A percentile compares a stretch with the other conserved stretches of the same genome.
phyloP scores from a whole-genome alignment of 2,329 filamentous ascomycete genomes.

The Fusarium sp. region DNA sequence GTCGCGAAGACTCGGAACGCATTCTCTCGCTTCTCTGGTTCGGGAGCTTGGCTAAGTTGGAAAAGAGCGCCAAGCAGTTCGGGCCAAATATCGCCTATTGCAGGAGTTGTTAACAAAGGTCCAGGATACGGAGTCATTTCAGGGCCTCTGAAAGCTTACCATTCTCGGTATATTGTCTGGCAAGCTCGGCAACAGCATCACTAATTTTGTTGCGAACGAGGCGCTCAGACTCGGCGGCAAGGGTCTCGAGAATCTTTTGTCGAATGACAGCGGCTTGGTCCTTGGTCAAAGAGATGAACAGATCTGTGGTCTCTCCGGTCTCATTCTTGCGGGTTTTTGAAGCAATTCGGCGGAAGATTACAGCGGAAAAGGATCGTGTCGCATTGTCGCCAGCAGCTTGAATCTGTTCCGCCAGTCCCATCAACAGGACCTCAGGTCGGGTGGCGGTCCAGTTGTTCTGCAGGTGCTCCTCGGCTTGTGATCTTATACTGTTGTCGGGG shows the following conservation, averaged over 20 bases:
- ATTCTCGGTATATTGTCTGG: conserved; percentile 91
- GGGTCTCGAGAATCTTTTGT: conserved; percentile 80
- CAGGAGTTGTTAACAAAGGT: conserved; percentile 26
- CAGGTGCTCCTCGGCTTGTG: conserved; percentile 88
- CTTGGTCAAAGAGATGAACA: conserved; percentile 81
- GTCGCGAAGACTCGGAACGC: conserved; percentile 96
- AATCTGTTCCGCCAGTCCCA: conserved; percentile 94
- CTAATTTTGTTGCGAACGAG: conserved; percentile 92
- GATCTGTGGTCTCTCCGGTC: conserved; percentile 76
- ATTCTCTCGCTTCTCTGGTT: conserved; percentile 85
- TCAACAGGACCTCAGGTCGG: conserved; percentile 85
- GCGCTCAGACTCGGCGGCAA: conserved; percentile 76
- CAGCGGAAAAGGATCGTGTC: conserved; percentile 90
- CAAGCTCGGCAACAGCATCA: conserved; percentile 95
- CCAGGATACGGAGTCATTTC: background rate
- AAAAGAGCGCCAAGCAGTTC: conserved; percentile 88
- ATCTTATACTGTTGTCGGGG: conserved; percentile 84
- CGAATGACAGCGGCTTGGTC: conserved; percentile 82
- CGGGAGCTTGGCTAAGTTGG: conserved; percentile 85
- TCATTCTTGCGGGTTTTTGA: conserved; percentile 84
- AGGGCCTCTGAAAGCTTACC: conserved; percentile 63
- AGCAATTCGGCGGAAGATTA: conserved; percentile 93
- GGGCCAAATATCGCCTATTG: conserved; percentile 81
- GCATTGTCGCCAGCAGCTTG: conserved; percentile 76
- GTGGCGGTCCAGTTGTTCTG: conserved; percentile 87